These are phyloP conservation scores for Phlyctochytrium arcticum DNA, from an alignment of 192 early-diverging fungal species.

Conservation along the genomic window DNA sequence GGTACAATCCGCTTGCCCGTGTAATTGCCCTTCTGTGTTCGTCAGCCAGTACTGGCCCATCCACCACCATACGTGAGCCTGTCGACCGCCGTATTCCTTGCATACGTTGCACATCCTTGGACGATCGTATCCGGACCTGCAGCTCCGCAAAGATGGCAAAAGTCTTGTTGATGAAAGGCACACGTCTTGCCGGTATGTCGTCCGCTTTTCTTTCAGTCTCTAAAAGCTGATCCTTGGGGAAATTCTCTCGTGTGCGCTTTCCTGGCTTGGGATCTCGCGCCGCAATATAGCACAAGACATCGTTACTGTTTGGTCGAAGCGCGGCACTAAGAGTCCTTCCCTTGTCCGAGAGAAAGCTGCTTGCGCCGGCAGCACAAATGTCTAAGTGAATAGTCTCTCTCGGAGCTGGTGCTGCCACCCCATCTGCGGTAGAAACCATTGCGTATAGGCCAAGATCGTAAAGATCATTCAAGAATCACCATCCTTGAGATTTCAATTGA, in stretches of 20 bases:
- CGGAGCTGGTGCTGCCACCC: too few species aligned
- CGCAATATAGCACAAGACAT: background rate
- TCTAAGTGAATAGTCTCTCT: too few species aligned
- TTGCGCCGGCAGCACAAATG: too few species aligned
- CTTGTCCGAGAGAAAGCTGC: too few species aligned
- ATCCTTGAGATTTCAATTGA: too few species aligned
- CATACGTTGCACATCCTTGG: background rate
- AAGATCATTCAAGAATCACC: too few species aligned
- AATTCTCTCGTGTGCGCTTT: background rate
- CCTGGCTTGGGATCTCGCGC: background rate
- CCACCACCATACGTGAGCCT: background rate
- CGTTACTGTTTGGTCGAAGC: background rate
- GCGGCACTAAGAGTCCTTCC: too few species aligned
- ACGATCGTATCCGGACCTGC: background rate
- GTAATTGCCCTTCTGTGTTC: background rate
- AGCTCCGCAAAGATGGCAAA: conserved; percentile 11
- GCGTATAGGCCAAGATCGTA: too few species aligned
- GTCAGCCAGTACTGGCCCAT: background rate
- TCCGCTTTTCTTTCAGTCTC: background rate
- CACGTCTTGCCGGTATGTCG: conserved; percentile 4
- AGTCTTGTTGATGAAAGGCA: conserved; percentile 9
- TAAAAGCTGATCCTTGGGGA: background rate
- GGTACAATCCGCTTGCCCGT: background rate
- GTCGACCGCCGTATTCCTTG: background rate
- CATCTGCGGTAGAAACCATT: too few species aligned